phyloP scores from a whole-genome alignment of 805 yeast species.

The Myxozyma neotropica region DNA sequence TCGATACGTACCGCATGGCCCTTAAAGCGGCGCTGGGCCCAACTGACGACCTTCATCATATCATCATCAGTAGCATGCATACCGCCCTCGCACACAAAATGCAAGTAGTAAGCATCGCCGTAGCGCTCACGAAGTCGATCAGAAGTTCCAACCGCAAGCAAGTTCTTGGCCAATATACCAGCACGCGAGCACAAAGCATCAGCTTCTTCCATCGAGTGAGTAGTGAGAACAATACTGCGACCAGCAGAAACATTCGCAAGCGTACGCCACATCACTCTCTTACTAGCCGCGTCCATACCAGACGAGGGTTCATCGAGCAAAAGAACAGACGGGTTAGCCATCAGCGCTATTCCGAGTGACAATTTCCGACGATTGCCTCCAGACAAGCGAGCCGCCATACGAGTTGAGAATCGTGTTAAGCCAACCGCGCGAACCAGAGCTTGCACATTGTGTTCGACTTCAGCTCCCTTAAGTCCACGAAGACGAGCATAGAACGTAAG shows the following conservation, averaged over 20 bases:
- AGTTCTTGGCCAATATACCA: slow-evolving; percentile 40
- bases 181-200: slow-evolving; percentile 44
- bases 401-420: slow-evolving; percentile 39
- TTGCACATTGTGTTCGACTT: slow-evolving; percentile 39
- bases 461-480: slow-evolving; percentile 38
- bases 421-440: slow-evolving; percentile 43
- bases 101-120: slow-evolving; percentile 41
- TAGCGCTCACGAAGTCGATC: slow-evolving; percentile 37
- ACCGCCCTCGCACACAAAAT: slow-evolving; percentile 39
- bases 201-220: slow-evolving; percentile 47
- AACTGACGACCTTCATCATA: slow-evolving; percentile 36
- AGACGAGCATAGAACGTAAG: slow-evolving; percentile 42
- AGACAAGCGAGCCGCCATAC: slow-evolving; percentile 42
- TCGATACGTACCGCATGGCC: slow-evolving; percentile 37
- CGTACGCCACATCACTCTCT: slow-evolving; percentile 46
- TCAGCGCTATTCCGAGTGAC: slow-evolving; percentile 43
- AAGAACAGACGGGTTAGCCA: slow-evolving; percentile 44
- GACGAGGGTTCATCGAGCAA: slow-evolving; percentile 46
- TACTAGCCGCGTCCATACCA: slow-evolving; percentile 47
- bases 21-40: slow-evolving; percentile 36
- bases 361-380: slow-evolving; percentile 46
- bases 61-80: slow-evolving; percentile 38
- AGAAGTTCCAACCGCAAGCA: slow-evolving; percentile 43
- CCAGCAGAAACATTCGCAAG: slow-evolving; percentile 40
- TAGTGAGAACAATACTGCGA: slow-evolving; percentile 43